These are phyloP conservation scores for Ascochyta rabiei DNA, from an alignment of 2,329 filamentous ascomycete genomes.

Conservation along the genomic window DNA sequence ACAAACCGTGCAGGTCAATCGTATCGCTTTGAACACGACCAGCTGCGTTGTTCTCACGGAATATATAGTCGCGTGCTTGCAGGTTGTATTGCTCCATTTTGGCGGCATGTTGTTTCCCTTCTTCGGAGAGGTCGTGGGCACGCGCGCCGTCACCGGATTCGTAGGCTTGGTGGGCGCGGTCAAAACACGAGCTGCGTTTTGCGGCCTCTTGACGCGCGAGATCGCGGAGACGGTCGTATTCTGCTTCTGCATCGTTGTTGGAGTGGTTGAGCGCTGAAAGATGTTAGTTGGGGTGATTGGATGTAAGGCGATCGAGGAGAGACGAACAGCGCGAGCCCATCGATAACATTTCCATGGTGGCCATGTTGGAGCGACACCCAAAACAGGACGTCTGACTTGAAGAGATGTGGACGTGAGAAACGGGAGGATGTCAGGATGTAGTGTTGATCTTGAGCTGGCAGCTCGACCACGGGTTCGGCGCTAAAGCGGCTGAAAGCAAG, in stretches of 20 bases:
- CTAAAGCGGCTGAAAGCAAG: slow-evolving; percentile 16
- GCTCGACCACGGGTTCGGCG: slow-evolving; percentile 9
- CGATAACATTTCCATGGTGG: slow-evolving; percentile 43
- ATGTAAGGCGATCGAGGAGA: background rate
- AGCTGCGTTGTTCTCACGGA: slow-evolving; percentile 87
- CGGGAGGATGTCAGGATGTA: slow-evolving; percentile 5
- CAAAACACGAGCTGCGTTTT: slow-evolving; percentile 79
- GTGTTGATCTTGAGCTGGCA: slow-evolving; percentile 20
- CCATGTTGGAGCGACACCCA: slow-evolving; percentile 28
- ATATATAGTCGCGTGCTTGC: slow-evolving; percentile 92
- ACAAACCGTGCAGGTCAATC: slow-evolving; percentile 94
- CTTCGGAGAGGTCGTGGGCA: slow-evolving; percentile 83
- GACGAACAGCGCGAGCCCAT: slow-evolving; percentile 45
- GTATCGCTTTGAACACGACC: slow-evolving; percentile 78
- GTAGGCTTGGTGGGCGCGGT: slow-evolving; percentile 75
- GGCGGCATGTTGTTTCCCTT: slow-evolving; percentile 82
- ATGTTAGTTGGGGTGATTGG: slow-evolving; percentile 4
- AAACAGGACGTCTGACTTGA: slow-evolving; percentile 3
- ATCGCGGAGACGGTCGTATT: slow-evolving; percentile 90
- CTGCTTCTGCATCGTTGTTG: slow-evolving; percentile 64
- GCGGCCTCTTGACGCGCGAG: slow-evolving; percentile 80
- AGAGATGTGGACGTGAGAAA: background rate
- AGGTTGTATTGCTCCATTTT: slow-evolving; percentile 89
- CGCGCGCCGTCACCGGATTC: slow-evolving; percentile 77
- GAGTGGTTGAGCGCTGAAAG: slow-evolving; percentile 44